Evolutionary conservation across 352 stramenopile species (phyloP), one percentile per base, ranked within the genome.

Genomic region (Phytopythium boreale): DNA sequence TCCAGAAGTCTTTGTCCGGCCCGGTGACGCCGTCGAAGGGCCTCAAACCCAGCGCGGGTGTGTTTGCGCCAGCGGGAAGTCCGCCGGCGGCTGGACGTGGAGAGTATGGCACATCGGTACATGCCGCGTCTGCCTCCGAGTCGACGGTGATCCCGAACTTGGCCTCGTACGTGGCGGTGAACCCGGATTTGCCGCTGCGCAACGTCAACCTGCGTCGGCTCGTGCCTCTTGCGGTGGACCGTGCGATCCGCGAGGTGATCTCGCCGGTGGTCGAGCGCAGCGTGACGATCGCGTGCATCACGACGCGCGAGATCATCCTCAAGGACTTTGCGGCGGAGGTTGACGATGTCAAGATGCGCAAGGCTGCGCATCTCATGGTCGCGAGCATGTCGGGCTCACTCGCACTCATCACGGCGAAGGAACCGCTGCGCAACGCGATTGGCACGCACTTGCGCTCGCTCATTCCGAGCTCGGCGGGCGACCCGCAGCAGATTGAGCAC

Each of bases 261-360:
- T 97, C 98, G 68, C 96, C 97, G 9, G 97, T 99, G 26, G 97
- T 99, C 22, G 97, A 99, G 76, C 93, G 97, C 53, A 98, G 94
- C 70, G 97, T 99, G 24, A 99, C 96, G 7, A 99, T 99, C 75
- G 98, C 97, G 39, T 99, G 96, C 73, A 99, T 99, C 64, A 99
- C 98, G 9, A 98, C 96, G 26, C 85, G 87, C 37, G 96, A 99
- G 70, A 92, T 99, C 56, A 96, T 99, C n/a, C 81, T 98, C 4
- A 99, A 99, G 72, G 98, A 99, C 69, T 99, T 99, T 84, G 96
- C 96, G n/a, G 98, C 97, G 55, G 97, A 99, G 70, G 80, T 70
- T 8, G 88, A 96, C 62, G 87, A 96, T 61, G 84, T 87, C 9
- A 99, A 98, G 77, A 98, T 99, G 93, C 84, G 95, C 24, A 99